A percentile compares a stretch with the other conserved stretches of the same genome.
These are phyloP conservation scores for Agastache rugosa DNA, from an alignment of 257 asterid genomes.

Conservation along the genomic window DNA sequence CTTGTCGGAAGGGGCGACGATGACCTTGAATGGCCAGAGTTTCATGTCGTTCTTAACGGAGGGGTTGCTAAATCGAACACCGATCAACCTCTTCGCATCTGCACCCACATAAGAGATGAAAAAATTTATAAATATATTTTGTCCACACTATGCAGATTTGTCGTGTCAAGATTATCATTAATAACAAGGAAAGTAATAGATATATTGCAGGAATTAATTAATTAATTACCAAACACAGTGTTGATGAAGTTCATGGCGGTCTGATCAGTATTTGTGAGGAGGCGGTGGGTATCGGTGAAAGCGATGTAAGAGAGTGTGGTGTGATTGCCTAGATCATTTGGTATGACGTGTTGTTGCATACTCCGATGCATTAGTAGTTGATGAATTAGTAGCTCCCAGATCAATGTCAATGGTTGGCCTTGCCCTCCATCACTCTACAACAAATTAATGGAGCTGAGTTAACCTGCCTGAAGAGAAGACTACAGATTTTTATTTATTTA, in stretches of 20 bases:
- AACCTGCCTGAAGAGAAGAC: no score
- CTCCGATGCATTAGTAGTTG: conserved; percentile 22
- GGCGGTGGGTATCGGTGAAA: conserved; percentile 52
- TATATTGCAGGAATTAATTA: no score
- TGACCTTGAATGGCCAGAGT: no score
- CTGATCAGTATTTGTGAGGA: conserved; percentile 52
- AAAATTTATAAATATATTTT: no score
- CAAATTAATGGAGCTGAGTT: no score
- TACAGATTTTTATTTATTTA: no score
- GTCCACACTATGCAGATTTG: no score
- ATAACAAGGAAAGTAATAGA: no score
- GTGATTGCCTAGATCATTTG: neutral
- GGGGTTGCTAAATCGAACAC: neutral
- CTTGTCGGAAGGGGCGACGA: no score
- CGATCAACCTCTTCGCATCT: neutral
- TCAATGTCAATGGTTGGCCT: conserved; percentile 2
- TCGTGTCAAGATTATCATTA: no score
- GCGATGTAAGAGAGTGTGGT: conserved; percentile 9
- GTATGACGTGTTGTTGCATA: neutral
- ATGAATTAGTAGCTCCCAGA: conserved; percentile 5
- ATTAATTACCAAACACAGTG: conserved; percentile 2
- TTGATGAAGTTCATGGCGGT: conserved; percentile 49
- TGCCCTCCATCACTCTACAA: neutral
- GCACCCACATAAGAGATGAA: no score
- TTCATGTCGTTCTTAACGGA: no score